Percentiles rank a stretch among this genome's conserved stretches.
phyloP scores from a whole-genome alignment of 352 stramenopile species.

The Globisporangium lucens region DNA sequence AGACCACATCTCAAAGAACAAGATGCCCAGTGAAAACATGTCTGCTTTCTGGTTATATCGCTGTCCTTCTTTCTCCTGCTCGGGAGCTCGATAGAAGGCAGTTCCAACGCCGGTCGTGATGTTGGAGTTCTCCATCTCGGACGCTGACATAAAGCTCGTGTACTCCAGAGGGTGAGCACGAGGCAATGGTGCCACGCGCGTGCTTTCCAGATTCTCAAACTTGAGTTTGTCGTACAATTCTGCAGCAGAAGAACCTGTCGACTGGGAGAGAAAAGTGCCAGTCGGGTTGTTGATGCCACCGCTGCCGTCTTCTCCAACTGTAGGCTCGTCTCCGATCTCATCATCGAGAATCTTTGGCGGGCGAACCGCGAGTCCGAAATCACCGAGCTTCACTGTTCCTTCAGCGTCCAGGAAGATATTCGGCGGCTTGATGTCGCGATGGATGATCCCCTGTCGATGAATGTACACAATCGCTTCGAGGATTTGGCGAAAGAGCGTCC shows the following conservation, averaged over 20 bases:
- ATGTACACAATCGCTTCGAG: conserved; percentile 95
- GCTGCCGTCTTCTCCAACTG: conserved; percentile 19
- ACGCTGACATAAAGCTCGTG: conserved; percentile 52
- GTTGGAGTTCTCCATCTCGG: conserved; percentile 43
- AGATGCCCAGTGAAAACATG: conserved; percentile 94
- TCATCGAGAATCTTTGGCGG: conserved; percentile 55
- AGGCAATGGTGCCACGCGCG: conserved; percentile 26
- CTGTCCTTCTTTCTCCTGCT: conserved; percentile 89
- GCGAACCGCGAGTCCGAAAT: conserved; percentile 93
- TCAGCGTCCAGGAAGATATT: conserved; percentile 95
- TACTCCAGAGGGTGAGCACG: conserved; percentile 20
- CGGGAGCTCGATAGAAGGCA: conserved; percentile 93
- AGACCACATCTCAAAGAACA: conserved; percentile 96
- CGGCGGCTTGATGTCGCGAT: conserved; percentile 90
- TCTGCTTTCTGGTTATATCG: conserved; percentile 91
- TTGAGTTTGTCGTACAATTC: conserved; percentile 66
- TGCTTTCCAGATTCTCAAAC: conserved; percentile 68
- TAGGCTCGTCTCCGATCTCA: conserved; percentile 29
- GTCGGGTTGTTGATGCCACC: conserved; percentile 8
- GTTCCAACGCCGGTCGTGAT: conserved; percentile 95
- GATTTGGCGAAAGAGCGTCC: conserved; percentile 94
- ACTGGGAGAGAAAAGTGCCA: conserved; percentile 41
- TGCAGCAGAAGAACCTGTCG: conserved; percentile 63
- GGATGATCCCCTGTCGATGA: conserved; percentile 91
- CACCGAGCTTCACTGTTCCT: conserved; percentile 91